A percentile compares a stretch with the other conserved stretches of the same genome.
These are phyloP conservation scores for Barnettozyma populi DNA, from an alignment of 805 yeast genomes.

Conservation along the genomic window DNA sequence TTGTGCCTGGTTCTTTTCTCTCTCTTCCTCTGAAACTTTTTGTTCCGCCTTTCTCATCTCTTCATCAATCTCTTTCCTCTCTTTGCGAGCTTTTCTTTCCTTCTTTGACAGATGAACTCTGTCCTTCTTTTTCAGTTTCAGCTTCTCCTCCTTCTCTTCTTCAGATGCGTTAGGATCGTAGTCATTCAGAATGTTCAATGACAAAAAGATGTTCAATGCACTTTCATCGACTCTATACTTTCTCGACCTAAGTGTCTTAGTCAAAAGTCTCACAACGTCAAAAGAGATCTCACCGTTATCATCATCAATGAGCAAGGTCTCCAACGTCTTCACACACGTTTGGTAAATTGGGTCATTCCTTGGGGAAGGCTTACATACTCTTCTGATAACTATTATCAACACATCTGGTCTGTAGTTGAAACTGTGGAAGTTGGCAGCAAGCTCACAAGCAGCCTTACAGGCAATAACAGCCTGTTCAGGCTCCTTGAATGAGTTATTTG, in stretches of 20 bases:
- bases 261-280: constrained; percentile 63
- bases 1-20: constrained; percentile 81
- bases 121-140: constrained; percentile 74
- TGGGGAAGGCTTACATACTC: constrained; percentile 56
- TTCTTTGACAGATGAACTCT: constrained; percentile 88
- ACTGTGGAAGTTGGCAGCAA: constrained; percentile 60
- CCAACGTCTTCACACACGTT: constrained; percentile 59
- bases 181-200: constrained; percentile 60
- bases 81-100: constrained; percentile 83
- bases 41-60: constrained; percentile 86
- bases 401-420: constrained; percentile 82
- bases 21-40: constrained; percentile 79
- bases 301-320: constrained; percentile 70
- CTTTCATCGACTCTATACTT: constrained; percentile 80
- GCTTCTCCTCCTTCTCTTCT: constrained; percentile 38
- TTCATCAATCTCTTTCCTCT: constrained; percentile 78
- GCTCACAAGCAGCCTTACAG: constrained; percentile 73
- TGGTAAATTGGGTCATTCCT: constrained; percentile 42
- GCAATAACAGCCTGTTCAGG: constrained; percentile 50
- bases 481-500: constrained; percentile 33
- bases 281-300: constrained; percentile 75
- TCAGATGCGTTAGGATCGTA: constrained; percentile 61
- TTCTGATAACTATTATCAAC: constrained; percentile 57
- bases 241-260: constrained; percentile 67
- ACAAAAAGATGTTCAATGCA: constrained; percentile 65